Percentiles rank a stretch among this genome's conserved stretches.
Evolutionary conservation across 306 rosid genomes (phyloP).

Genomic region (Abrus precatorius): DNA sequence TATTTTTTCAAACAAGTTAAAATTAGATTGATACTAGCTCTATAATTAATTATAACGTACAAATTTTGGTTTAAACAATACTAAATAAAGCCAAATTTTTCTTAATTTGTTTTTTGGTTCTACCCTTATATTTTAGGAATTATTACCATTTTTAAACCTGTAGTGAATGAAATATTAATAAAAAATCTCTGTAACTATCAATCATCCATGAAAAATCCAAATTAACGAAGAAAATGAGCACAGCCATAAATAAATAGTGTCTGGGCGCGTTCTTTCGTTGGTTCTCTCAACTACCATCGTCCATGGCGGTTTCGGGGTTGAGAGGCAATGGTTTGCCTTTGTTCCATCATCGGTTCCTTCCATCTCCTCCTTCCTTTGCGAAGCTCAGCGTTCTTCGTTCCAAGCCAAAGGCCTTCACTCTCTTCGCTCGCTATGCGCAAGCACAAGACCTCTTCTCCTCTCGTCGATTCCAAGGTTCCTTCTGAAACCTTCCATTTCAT

Average conservation of each 20-base stretch:
- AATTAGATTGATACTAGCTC: too few relatives aligned
- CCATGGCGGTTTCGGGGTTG: slow-evolving; percentile 76
- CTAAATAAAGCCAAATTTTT: too few relatives aligned
- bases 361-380: slow-evolving; percentile 23
- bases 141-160: too few relatives aligned
- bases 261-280: slow-evolving; percentile 6
- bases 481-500: neutral
- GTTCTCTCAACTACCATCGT: slow-evolving; percentile 4
- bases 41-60: too few relatives aligned
- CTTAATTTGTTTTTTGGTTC: too few relatives aligned
- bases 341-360: slow-evolving; percentile 52
- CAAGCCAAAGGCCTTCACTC: slow-evolving; percentile 62
- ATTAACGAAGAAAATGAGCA: neutral
- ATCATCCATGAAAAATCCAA: neutral
- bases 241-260: neutral
- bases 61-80: too few relatives aligned
- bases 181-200: neutral
- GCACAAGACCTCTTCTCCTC: slow-evolving; percentile 75
- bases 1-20: too few relatives aligned
- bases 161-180: neutral
- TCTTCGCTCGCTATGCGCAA: slow-evolving; percentile 79
- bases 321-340: slow-evolving; percentile 66
- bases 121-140: too few relatives aligned
- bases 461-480: slow-evolving; percentile 78
- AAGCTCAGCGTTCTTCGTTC: slow-evolving; percentile 53